phyloP scores from a whole-genome alignment of 495 filamentous ascomycete species.

The Penicillium taxi region DNA sequence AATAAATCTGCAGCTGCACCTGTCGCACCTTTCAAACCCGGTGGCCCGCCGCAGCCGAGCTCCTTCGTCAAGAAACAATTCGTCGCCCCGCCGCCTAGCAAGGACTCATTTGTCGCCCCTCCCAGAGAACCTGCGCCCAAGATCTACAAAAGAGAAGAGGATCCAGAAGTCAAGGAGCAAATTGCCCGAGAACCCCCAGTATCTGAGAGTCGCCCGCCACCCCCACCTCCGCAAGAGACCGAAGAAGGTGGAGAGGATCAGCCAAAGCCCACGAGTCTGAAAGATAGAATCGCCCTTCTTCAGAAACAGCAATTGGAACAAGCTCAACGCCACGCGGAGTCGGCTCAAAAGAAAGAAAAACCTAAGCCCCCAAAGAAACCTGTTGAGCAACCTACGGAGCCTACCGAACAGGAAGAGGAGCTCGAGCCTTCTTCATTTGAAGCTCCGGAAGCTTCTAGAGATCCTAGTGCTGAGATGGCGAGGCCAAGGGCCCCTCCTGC shows the following conservation, averaged over 20 bases:
- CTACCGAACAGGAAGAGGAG: constrained; percentile 10
- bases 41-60: constrained; percentile 48
- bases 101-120: constrained; percentile 81
- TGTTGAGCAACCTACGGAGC: constrained; percentile 46
- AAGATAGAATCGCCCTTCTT: constrained; percentile 86
- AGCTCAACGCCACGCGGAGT: constrained; percentile 69
- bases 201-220: constrained; percentile 47
- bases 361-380: constrained; percentile 76
- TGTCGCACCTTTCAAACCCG: constrained; percentile 77
- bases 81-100: constrained; percentile 88
- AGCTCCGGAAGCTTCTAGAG: constrained; percentile 25
- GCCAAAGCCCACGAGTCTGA: constrained; percentile 84
- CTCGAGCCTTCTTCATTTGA: constrained; percentile 42
- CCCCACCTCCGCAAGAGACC: constrained; percentile 45
- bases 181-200: constrained; percentile 36
- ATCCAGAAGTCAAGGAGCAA: constrained; percentile 68
- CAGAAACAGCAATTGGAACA: constrained; percentile 92
- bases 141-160: constrained; percentile 81
- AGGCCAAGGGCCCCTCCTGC: constrained; percentile 36
- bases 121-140: constrained; percentile 60
- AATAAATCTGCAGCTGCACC: constrained; percentile 84
- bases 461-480: constrained; percentile 51
- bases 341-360: constrained; percentile 79
- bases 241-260: constrained; percentile 57
- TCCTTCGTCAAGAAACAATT: constrained; percentile 97